Evolutionary conservation across 2,329 filamentous ascomycete genomes (phyloP), one percentile per base, ranked within the genome.

Genomic region (Beauveria sp.): DNA sequence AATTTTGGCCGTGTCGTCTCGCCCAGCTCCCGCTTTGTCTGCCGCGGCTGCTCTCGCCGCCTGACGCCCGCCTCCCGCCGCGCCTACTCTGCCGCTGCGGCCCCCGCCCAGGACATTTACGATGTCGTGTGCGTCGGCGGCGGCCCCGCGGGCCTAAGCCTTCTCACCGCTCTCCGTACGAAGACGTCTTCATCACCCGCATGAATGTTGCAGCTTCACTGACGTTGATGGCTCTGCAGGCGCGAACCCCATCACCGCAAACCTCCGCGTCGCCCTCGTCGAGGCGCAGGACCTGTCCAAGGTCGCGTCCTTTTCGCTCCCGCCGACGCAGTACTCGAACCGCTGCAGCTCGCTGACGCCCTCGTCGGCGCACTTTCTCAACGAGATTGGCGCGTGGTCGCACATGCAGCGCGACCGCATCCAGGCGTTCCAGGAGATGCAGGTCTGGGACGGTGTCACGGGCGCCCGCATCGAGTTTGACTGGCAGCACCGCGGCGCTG

Each of bases 391-490:
- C 41, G 92, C 89, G 55, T 97, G 93, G 94, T 71, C 80, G 7
- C 86, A 96, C 70, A 78, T 97, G 63, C 82, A 90, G 66, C 77
- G 80, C 47, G 79, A 84, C 6, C 85, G 94, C 37, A 84, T 94
- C 40, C 92, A 97, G 76, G 83, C 87, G 1, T 99, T 97, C 73
- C 87, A 96, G 63, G 90, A 93, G 68, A 99, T 99, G 94, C 89
- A 96, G 73, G 94, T 97, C 37, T 99, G 96, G 94, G 94, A 99
- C 73, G 96, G 93, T 64, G 85, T 96, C 61, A 90, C 89, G 46
- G 92, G 86, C 62, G 90, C 92, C 41, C 85, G 87, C 67, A 94
- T 99, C 71, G 89, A 91, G 67, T 99, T 99, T 73, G 90, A 94
- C 75, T 90, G 87, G 88, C 24, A 76, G 76, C 5, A 72, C 70